Conservation (phyloP, 2,329 filamentous ascomycete species). For the Truncatella angustata region DNA sequence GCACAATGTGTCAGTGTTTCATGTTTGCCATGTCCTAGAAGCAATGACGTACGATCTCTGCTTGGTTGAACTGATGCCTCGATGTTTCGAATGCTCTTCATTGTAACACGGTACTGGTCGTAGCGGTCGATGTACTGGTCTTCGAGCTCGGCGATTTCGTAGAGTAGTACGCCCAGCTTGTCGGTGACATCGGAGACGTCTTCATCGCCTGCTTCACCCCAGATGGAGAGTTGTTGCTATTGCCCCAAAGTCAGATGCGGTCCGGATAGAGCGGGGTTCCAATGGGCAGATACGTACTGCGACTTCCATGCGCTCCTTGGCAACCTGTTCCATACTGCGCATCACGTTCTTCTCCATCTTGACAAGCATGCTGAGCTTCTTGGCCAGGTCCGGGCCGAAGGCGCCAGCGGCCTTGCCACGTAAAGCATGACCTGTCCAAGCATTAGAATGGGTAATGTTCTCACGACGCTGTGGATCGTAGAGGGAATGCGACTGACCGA, state of each 20-base stretch:
- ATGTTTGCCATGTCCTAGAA: too few species aligned
- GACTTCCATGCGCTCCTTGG: constrained; percentile 96
- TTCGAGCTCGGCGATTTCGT: constrained; percentile 97
- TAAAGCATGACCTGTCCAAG: constrained; percentile 58
- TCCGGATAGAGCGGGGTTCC: neutral
- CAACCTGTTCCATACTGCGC: constrained; percentile 94
- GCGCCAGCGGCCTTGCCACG: constrained; percentile 73
- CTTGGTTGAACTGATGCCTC: constrained; percentile 98
- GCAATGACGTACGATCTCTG: constrained; percentile 77
- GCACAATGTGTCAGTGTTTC: too few species aligned
- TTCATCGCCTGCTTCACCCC: constrained; percentile 94
- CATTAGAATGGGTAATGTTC: too few species aligned
- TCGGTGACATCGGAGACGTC: constrained; percentile 98
- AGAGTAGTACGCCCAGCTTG: constrained; percentile 95
- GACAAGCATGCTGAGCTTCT: constrained; percentile 95
- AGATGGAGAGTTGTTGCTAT: constrained; percentile 97
- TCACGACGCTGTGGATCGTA: too few species aligned
- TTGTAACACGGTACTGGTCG: constrained; percentile 97
- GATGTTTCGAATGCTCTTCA: constrained; percentile 99
- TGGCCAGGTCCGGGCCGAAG: constrained; percentile 83
- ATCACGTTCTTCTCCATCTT: constrained; percentile 99
- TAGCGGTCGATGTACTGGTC: constrained; percentile 98
- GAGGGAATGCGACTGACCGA: constrained; percentile 61
- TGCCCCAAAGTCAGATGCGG: too few species aligned
- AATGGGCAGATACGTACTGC: constrained; percentile 67